Base-by-base conservation (phyloP, 805 yeast genomes). In the Spathaspora hagerdaliae region DNA sequence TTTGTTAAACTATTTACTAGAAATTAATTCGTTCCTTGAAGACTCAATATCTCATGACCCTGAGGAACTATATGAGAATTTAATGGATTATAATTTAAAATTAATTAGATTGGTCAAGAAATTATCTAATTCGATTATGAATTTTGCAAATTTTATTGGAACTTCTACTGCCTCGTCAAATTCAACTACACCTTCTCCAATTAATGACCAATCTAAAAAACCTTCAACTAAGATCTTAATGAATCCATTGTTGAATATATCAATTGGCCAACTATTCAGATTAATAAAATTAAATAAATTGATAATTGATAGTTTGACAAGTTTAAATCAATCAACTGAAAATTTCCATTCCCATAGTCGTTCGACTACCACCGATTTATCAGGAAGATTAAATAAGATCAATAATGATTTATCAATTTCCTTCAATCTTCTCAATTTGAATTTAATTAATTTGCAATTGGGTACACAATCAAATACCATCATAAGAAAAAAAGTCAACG, bases 1-100 rank as follows among this genome's bases (percentile, higher is more conserved):
- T 36, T 53, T 75, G 12, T 50, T 63, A 31, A 53, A 58, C n/a
- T 73, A 61, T 44, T 50, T 73, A n/a, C 44, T 50, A 14, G 78
- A 74, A 44, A 56, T 74, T 12, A 42, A 46, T 34, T 41, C 42
- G 11, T 35, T 48, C 2, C 41, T 52, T 9, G 38, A 44, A 11
- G 38, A 27, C 11, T 33, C 47, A 6, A 31, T 15, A 34, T 41
- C 27, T 39, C 14, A 41, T 31, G 43, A 43, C 45, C 40, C 46
- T 5, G 58, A 59, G 13, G 63, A 59, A 40, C 41, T 49, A 14
- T 42, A 39, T 31, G 66, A 61, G 39, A 47, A 49, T 13, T 42
- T 59, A 12, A 50, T 58, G 38, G 79, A 75, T 49, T 59, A 62
- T 44, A 73, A 71, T 40, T 51, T 71, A 37, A 73, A 73, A 47